These are phyloP conservation scores for Mortierella sp. DNA, from an alignment of 371 early-diverging fungal genomes.

Conservation along the genomic window DNA sequence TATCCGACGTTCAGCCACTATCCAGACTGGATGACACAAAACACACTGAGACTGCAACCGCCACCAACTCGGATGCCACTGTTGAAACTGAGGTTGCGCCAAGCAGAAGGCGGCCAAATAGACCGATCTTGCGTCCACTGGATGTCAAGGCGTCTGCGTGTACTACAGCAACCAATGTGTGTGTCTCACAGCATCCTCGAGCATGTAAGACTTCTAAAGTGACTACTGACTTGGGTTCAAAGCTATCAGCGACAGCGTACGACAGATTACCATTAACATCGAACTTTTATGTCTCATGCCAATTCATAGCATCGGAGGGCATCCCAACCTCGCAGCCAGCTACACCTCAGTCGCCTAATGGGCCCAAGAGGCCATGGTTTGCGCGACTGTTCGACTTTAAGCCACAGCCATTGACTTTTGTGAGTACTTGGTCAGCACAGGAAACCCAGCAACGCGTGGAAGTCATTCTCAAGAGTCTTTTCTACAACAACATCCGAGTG, in stretches of 20 bases:
- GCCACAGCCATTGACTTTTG: conserved; percentile 39
- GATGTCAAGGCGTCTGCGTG: conserved; percentile 47
- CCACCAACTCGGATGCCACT: background rate
- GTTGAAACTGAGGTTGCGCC: background rate
- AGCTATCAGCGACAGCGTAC: too few relatives aligned
- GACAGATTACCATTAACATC: too few relatives aligned
- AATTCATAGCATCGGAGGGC: conserved; percentile 30
- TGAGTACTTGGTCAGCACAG: conserved; percentile 29
- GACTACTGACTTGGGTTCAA: too few relatives aligned
- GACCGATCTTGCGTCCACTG: conserved; percentile 39
- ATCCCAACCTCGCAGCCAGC: conserved; percentile 1
- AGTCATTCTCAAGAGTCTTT: conserved; percentile 21
- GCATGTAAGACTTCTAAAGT: too few relatives aligned
- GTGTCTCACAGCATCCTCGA: conserved; percentile 36
- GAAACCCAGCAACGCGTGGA: conserved; percentile 53
- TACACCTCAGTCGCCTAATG: conserved; percentile 19
- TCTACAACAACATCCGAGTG: conserved; percentile 19
- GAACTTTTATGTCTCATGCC: too few relatives aligned
- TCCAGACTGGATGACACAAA: background rate
- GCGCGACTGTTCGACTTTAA: conserved; percentile 50
- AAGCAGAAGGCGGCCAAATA: conserved; percentile 11
- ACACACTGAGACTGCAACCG: background rate
- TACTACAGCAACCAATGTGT: conserved; percentile 35
- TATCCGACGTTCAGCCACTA: conserved; percentile 16
- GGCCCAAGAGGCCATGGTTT: conserved; percentile 49